Conservation (phyloP, 352 stramenopile species). For the Phytophthora parvispora region DNA sequence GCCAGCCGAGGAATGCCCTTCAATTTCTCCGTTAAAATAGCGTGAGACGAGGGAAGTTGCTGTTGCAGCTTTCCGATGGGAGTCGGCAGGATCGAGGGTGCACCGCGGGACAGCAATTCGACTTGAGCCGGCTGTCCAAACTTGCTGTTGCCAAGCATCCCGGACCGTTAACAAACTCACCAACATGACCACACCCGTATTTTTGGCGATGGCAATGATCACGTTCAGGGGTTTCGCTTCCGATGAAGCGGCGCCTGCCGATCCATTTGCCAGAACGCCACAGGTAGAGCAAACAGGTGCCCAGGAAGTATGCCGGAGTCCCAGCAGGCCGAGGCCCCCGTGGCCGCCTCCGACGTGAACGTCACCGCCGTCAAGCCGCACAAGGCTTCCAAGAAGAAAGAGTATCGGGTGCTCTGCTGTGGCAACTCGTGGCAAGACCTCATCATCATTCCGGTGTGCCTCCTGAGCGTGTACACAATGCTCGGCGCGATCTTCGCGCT, state of each 20-base stretch:
- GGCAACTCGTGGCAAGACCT: slow-evolving; percentile 82
- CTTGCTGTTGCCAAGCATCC: not conserved
- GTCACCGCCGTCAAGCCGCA: slow-evolving; percentile 67
- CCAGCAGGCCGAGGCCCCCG: slow-evolving; percentile 13
- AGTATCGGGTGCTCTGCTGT: slow-evolving; percentile 69
- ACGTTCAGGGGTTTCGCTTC: slow-evolving; percentile 27
- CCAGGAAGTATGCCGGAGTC: slow-evolving; percentile 23
- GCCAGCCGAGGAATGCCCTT: not conserved
- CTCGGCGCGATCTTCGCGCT: slow-evolving; percentile 78
- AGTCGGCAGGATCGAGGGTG: too few species aligned
- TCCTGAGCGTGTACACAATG: slow-evolving; percentile 69
- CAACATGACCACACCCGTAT: not conserved
- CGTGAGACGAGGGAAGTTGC: slow-evolving; percentile 2
- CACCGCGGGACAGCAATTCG: too few species aligned
- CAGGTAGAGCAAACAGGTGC: slow-evolving; percentile 1
- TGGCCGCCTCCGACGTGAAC: slow-evolving; percentile 48
- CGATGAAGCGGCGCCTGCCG: slow-evolving; percentile 12
- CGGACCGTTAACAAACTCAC: too few species aligned
- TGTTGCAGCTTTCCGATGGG: too few species aligned
- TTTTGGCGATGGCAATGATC: slow-evolving; percentile 27
- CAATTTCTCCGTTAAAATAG: slow-evolving; percentile 21
- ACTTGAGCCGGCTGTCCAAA: too few species aligned
- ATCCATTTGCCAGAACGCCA: slow-evolving; percentile 15
- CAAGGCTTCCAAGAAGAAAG: slow-evolving; percentile 39
- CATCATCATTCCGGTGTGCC: slow-evolving; percentile 73